Percentiles rank a stretch among this genome's conserved stretches.
Evolutionary conservation across 306 rosid species (phyloP).

Genomic region (Pachyrhizus erosus): DNA sequence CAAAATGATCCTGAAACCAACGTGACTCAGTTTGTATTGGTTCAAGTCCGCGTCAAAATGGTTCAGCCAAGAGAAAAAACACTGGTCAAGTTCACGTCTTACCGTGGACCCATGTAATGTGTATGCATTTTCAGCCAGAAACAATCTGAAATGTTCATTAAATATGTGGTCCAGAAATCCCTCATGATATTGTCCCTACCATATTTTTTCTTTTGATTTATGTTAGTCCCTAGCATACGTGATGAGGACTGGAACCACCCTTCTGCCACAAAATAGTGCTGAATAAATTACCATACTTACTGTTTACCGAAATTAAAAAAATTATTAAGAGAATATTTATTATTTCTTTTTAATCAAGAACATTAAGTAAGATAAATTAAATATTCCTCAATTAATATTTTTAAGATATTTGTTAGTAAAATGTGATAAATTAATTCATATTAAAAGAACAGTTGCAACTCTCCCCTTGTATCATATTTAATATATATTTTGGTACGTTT

Average conservation of each 20-base stretch:
- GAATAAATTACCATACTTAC: not conserved
- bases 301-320: not conserved
- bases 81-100: constrained; percentile 32
- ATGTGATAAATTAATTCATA: not conserved
- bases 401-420: not conserved
- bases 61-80: constrained; percentile 10
- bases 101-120: not conserved
- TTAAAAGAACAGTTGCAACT: not conserved
- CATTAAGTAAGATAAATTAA: not conserved
- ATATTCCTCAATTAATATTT: not conserved
- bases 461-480: not conserved
- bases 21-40: not conserved
- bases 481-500: not conserved
- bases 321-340: not conserved
- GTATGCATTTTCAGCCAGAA: constrained; percentile 22
- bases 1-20: not conserved
- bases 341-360: not conserved
- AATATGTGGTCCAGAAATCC: constrained; percentile 14
- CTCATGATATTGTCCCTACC: not conserved
- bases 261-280: constrained; percentile 10
- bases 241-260: constrained; percentile 10
- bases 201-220: too few relatives aligned
- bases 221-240: too few relatives aligned
- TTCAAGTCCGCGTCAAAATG: constrained; percentile 2
- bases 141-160: not conserved